phyloP scores from a whole-genome alignment of 768 basidiomycete genomes.

The Serendipita indica region DNA sequence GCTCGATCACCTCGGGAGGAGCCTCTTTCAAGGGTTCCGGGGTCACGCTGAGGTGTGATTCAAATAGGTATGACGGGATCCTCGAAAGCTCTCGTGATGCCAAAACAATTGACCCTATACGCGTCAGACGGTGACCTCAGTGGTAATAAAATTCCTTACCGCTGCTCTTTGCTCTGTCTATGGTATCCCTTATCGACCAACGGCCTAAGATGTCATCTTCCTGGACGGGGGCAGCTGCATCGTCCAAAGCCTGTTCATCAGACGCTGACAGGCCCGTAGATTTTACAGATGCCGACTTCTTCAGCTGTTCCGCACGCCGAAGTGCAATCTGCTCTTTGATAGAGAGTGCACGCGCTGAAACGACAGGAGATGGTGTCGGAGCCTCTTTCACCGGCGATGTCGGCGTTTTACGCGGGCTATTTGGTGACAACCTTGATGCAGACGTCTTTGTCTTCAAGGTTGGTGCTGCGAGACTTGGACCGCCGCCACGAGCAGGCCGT shows the following conservation, averaged over 20 bases:
- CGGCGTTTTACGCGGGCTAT: constrained; percentile 3
- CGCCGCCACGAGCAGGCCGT: constrained; percentile 10
- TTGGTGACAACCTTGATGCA: background rate
- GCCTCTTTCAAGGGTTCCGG: constrained; percentile 56
- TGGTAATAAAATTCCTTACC: constrained; percentile 32
- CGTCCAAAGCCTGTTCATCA: constrained; percentile 34
- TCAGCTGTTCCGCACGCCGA: constrained; percentile 54
- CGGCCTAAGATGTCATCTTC: constrained; percentile 43
- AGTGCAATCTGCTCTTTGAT: constrained; percentile 69
- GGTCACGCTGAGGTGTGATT: constrained; percentile 61
- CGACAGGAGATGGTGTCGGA: constrained; percentile 10
- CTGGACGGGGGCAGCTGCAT: constrained; percentile 25
- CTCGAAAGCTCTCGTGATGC: constrained; percentile 45
- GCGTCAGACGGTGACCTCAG: background rate
- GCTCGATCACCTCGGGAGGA: constrained; percentile 36
- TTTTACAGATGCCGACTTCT: constrained; percentile 33
- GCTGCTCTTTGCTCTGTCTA: constrained; percentile 62
- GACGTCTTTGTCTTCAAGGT: background rate
- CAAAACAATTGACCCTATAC: constrained; percentile 27
- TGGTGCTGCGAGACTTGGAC: constrained; percentile 10
- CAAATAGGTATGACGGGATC: constrained; percentile 62
- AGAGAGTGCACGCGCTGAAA: constrained; percentile 25
- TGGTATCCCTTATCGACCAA: constrained; percentile 54
- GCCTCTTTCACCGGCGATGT: background rate
- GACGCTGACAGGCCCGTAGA: constrained; percentile 28